phyloP scores from a whole-genome alignment of 345 rosid genomes.

The Pseudoturritis turrita region DNA sequence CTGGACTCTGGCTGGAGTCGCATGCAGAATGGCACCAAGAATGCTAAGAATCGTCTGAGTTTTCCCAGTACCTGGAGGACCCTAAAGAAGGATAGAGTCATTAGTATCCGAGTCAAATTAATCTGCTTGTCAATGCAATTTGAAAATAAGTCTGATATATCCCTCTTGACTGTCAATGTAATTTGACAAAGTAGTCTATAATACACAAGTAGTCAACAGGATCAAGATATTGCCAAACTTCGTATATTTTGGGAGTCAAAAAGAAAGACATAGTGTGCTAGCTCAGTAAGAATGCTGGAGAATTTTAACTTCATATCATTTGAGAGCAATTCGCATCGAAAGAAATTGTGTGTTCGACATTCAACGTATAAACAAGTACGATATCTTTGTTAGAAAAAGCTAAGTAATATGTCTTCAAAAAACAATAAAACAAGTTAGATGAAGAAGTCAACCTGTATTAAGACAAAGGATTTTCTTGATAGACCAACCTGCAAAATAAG shows the following conservation, averaged over 20 bases:
- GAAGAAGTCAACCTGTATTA: constrained; percentile 75
- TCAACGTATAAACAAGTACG: neutral
- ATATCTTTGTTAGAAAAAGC: neutral
- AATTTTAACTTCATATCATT: neutral
- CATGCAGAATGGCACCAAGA: constrained; percentile 95
- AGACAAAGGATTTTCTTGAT: constrained; percentile 68
- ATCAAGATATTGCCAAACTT: too few relatives aligned
- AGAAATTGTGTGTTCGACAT: neutral
- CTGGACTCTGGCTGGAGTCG: constrained; percentile 73
- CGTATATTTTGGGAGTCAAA: constrained; percentile 2
- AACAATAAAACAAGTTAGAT: constrained; percentile 8
- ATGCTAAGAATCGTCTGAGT: constrained; percentile 95
- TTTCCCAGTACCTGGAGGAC: constrained; percentile 99
- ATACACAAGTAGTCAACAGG: neutral
- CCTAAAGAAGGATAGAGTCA: constrained; percentile 43
- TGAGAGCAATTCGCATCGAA: neutral
- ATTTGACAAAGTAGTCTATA: neutral
- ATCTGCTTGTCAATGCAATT: constrained; percentile 12
- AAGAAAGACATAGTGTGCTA: neutral
- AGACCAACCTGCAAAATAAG: constrained; percentile 73
- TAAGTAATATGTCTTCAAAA: too few relatives aligned
- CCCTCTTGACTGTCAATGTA: neutral
- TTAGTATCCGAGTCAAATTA: neutral
- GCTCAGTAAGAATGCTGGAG: neutral
- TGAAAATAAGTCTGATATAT: neutral